Percentiles rank a stretch among this genome's conserved stretches.
Conservation (phyloP, 2,329 filamentous ascomycete species). For the Aspergillus sp. region DNA sequence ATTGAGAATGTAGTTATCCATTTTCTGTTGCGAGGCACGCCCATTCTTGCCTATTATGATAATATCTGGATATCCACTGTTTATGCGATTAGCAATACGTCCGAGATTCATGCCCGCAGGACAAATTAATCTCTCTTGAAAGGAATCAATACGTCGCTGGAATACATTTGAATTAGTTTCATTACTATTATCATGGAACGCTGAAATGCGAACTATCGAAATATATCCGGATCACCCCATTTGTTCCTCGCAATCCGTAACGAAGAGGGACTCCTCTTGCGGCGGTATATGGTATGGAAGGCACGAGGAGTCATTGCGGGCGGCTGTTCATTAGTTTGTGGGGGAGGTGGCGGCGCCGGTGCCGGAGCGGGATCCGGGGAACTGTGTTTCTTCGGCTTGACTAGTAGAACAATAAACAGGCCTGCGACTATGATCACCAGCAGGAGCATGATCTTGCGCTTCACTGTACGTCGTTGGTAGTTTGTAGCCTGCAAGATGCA, state of each 20-base stretch:
- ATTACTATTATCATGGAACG: slow-evolving; percentile 25
- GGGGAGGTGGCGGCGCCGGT: slow-evolving; percentile 21
- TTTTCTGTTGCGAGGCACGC: background rate
- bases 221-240: slow-evolving; percentile 40
- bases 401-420: slow-evolving; percentile 77
- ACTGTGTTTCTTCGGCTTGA: slow-evolving; percentile 68
- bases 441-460: slow-evolving; percentile 90
- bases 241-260: slow-evolving; percentile 30
- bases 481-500: slow-evolving; percentile 61
- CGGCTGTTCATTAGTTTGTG: slow-evolving; percentile 24
- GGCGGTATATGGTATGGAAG: slow-evolving; percentile 24
- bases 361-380: slow-evolving; percentile 18
- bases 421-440: slow-evolving; percentile 80
- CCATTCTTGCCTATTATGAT: background rate
- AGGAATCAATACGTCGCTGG: background rate
- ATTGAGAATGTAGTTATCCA: background rate
- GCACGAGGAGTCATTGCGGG: slow-evolving; percentile 20
- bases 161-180: slow-evolving; percentile 10
- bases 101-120: background rate
- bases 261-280: slow-evolving; percentile 24
- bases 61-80: background rate
- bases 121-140: background rate
- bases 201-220: slow-evolving; percentile 27
- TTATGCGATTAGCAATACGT: background rate
- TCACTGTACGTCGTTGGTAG: slow-evolving; percentile 85